Percentiles rank a stretch among this genome's conserved stretches.
These are phyloP conservation scores for Gonapodya sp. DNA, from an alignment of 192 early-diverging fungal genomes.

Conservation along the genomic window DNA sequence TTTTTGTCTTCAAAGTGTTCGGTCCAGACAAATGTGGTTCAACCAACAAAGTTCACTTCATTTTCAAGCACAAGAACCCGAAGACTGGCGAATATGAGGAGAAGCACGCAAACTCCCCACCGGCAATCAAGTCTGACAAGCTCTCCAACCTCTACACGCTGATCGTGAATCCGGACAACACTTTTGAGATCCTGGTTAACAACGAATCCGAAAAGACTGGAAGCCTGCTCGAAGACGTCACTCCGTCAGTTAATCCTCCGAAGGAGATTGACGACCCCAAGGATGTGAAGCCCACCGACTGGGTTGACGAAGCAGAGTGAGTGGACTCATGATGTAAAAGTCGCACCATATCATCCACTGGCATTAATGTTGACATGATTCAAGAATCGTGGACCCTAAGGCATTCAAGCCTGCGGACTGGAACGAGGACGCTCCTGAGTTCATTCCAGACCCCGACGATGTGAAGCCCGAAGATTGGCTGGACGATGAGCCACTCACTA, in stretches of 20 bases:
- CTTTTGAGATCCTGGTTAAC: conserved; percentile 70
- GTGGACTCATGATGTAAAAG: not conserved
- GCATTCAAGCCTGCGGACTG: conserved; percentile 68
- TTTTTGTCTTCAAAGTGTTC: conserved; percentile 58
- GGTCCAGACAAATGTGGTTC: conserved; percentile 93
- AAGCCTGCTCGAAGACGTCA: conserved; percentile 66
- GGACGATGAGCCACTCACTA: conserved; percentile 60
- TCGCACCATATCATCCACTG: not conserved
- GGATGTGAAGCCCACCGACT: conserved; percentile 77
- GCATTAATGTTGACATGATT: not conserved
- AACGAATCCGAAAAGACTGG: conserved; percentile 52
- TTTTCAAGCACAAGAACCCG: conserved; percentile 86
- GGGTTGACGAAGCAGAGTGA: conserved; percentile 71
- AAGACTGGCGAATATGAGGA: conserved; percentile 68
- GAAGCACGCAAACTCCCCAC: conserved; percentile 73
- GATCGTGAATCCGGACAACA: conserved; percentile 70
- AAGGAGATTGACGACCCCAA: conserved; percentile 68
- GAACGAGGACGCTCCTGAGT: conserved; percentile 79
- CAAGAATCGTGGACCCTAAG: conserved; percentile 66
- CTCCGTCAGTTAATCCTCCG: conserved; percentile 77
- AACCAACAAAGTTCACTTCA: conserved; percentile 86
- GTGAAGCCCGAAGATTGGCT: conserved; percentile 78
- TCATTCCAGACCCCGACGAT: conserved; percentile 70
- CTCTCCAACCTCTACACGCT: conserved; percentile 73
- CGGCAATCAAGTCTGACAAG: conserved; percentile 53